Evolutionary conservation across 2,329 filamentous ascomycete species (phyloP).

Genomic region (Elsinoe fawcettii): DNA sequence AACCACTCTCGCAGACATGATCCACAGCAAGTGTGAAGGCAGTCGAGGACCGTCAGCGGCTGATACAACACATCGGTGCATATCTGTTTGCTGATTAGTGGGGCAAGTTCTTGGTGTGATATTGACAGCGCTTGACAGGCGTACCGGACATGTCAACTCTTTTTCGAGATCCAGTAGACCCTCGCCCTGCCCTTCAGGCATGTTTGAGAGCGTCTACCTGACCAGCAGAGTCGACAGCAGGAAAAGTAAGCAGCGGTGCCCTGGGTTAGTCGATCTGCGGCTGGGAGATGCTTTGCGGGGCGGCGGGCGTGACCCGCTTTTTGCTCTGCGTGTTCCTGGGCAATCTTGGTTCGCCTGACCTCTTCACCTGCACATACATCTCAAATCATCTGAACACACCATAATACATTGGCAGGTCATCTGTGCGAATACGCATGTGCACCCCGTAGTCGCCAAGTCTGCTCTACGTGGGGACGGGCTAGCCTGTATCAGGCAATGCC

Average conservation of each 20-base stretch:
- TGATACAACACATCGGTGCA: slow-evolving; percentile 66
- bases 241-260: not conserved
- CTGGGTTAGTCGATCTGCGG: not conserved
- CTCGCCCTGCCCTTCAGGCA: slow-evolving; percentile 16
- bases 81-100: slow-evolving; percentile 52
- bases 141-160: slow-evolving; percentile 88
- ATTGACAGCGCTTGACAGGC: not conserved
- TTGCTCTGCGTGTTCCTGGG: slow-evolving; percentile 1
- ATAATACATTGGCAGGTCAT: not conserved
- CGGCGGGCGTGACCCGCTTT: not conserved
- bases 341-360: slow-evolving; percentile 9
- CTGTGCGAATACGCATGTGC: not conserved
- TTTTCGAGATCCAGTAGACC: slow-evolving; percentile 67
- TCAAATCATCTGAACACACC: not conserved
- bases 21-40: slow-evolving; percentile 71
- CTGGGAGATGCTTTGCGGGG: not conserved
- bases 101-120: not conserved
- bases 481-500: not conserved
- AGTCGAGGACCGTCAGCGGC: slow-evolving; percentile 34
- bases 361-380: not conserved
- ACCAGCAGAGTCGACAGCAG: not conserved
- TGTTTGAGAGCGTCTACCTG: not conserved
- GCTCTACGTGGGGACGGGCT: not conserved
- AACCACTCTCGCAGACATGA: slow-evolving; percentile 97
- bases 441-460: not conserved